phyloP scores from a whole-genome alignment of 2,329 filamentous ascomycete species.

The Paramyrothecium sp. region DNA sequence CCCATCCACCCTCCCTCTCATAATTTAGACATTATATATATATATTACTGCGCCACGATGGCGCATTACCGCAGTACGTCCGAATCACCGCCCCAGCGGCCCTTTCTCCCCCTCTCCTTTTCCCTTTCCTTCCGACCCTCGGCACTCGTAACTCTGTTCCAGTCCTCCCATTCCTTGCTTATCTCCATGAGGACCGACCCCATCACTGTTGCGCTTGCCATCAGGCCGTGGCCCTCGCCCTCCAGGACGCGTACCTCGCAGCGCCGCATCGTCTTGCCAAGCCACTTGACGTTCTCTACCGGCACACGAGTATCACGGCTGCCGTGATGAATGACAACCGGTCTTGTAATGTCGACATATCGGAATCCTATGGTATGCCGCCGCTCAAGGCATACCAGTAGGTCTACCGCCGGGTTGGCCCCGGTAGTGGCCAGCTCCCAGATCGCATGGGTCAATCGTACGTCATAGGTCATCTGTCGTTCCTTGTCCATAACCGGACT shows the following conservation, averaged over 20 bases:
- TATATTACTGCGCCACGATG: not conserved
- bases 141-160: slow-evolving; percentile 61
- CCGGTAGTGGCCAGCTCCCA: slow-evolving; percentile 91
- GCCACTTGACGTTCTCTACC: slow-evolving; percentile 91
- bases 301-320: slow-evolving; percentile 88
- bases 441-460: slow-evolving; percentile 84
- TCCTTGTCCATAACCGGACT: slow-evolving; percentile 67
- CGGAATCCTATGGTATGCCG: slow-evolving; percentile 91
- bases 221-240: slow-evolving; percentile 89
- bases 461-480: slow-evolving; percentile 75
- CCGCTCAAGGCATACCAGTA: slow-evolving; percentile 89
- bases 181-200: slow-evolving; percentile 93
- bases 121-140: slow-evolving; percentile 32
- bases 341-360: slow-evolving; percentile 91
- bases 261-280: slow-evolving; percentile 88
- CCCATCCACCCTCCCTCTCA: too few relatives aligned
- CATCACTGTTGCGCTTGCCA: slow-evolving; percentile 95
- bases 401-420: slow-evolving; percentile 89
- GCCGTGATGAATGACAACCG: slow-evolving; percentile 92
- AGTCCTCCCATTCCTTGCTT: slow-evolving; percentile 89
- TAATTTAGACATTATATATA: not conserved
- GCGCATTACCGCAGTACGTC: not conserved
- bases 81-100: slow-evolving; percentile 15
- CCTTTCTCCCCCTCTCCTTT: slow-evolving; percentile 10
- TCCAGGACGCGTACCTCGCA: slow-evolving; percentile 91